Evolutionary conservation across 768 basidiomycete species (phyloP).

Genomic region (Phaeotremella skinneri): DNA sequence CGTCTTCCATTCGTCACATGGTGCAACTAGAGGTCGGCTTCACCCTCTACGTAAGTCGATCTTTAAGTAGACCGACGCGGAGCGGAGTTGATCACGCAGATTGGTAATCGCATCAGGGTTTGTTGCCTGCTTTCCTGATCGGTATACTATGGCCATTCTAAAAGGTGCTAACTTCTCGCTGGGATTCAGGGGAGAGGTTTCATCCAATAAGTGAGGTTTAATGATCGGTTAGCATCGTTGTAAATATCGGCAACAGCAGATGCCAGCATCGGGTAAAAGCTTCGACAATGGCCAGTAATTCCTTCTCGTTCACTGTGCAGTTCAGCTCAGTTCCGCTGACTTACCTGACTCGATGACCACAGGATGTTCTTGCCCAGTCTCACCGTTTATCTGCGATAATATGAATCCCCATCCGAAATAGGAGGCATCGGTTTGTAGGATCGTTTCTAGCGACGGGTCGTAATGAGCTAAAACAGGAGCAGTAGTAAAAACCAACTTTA

Average conservation of each 20-base stretch:
- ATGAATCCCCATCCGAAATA: slow-evolving; percentile 12
- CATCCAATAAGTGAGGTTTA: slow-evolving; percentile 10
- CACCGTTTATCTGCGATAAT: slow-evolving; percentile 9
- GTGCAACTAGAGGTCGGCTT: background rate
- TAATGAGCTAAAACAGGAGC: slow-evolving; percentile 12
- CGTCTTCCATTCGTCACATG: background rate
- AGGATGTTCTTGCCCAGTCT: slow-evolving; percentile 8
- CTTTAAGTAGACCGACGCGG: background rate
- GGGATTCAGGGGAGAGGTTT: slow-evolving; percentile 8
- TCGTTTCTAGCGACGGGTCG: background rate
- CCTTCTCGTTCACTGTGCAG: slow-evolving; percentile 19
- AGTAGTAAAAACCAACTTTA: slow-evolving; percentile 1
- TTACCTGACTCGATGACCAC: slow-evolving; percentile 12
- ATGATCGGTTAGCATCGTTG: slow-evolving; percentile 6
- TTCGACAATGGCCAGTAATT: slow-evolving; percentile 22
- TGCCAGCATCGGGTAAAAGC: slow-evolving; percentile 11
- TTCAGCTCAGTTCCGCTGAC: slow-evolving; percentile 10
- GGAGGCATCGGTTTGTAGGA: slow-evolving; percentile 14
- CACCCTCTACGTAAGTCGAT: background rate
- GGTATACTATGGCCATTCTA: slow-evolving; percentile 11
- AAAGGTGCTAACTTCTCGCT: background rate
- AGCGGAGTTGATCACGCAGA: background rate
- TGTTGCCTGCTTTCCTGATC: slow-evolving; percentile 7
- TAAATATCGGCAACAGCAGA: slow-evolving; percentile 6
- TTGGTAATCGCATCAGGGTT: slow-evolving; percentile 7